A percentile compares a stretch with the other conserved stretches of the same genome.
These are phyloP conservation scores for Picochlorum sp. DNA, from an alignment of 139 green algal species.

Conservation along the genomic window DNA sequence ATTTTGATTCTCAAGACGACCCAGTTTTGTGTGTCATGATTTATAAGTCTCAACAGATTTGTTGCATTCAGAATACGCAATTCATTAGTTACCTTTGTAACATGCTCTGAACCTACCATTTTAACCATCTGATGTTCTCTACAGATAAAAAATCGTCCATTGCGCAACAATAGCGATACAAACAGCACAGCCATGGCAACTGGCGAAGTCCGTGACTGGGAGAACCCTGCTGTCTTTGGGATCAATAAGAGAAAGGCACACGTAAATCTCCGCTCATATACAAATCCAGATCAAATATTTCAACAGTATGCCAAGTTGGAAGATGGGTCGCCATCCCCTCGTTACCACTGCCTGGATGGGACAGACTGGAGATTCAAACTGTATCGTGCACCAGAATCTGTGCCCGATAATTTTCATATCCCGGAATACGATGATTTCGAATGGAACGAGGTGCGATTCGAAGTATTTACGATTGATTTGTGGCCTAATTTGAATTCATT, in stretches of 20 bases:
- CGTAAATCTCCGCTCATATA: conserved; percentile 45
- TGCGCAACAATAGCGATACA: no score
- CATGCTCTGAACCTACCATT: no score
- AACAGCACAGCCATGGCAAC: not conserved
- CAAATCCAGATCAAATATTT: not conserved
- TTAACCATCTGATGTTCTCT: no score
- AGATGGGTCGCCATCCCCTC: not conserved
- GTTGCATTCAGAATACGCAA: no score
- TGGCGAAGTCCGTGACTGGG: conserved; percentile 46
- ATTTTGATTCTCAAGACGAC: no score
- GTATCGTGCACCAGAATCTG: conserved; percentile 30
- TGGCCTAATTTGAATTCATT: not conserved
- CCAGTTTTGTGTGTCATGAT: no score
- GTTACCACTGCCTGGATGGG: conserved; percentile 30
- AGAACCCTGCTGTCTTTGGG: conserved; percentile 49
- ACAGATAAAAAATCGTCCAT: no score
- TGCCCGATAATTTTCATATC: conserved; percentile 36
- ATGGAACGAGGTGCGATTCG: conserved; percentile 37
- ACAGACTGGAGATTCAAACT: conserved; percentile 55
- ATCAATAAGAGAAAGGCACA: conserved; percentile 56
- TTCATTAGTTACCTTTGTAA: no score
- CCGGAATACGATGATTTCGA: conserved; percentile 25
- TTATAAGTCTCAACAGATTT: no score
- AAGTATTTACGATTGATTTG: no score
- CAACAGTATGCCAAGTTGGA: not conserved